These are phyloP conservation scores for Hamigera avellanea DNA, from an alignment of 495 filamentous ascomycete genomes.

Conservation along the genomic window DNA sequence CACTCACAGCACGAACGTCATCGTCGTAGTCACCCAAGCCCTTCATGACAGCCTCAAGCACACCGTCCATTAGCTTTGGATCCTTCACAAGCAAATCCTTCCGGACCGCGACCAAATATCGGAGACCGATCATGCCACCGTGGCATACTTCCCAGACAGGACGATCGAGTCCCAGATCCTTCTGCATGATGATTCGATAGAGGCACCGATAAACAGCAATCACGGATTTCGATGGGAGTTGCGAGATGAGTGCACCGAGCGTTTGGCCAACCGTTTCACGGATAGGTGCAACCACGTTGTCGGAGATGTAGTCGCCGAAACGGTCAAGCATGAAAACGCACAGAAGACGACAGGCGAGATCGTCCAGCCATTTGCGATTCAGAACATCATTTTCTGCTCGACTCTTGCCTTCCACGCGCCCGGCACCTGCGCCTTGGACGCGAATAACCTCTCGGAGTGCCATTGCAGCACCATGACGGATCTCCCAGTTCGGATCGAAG, in stretches of 20 bases:
- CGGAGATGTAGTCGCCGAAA: slow-evolving; percentile 95
- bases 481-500: slow-evolving; percentile 91
- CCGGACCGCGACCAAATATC: slow-evolving; percentile 88
- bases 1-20: slow-evolving; percentile 93
- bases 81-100: slow-evolving; percentile 83
- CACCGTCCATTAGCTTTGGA: slow-evolving; percentile 77
- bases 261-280: slow-evolving; percentile 95
- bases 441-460: slow-evolving; percentile 84
- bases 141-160: slow-evolving; percentile 91
- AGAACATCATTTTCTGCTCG: slow-evolving; percentile 62
- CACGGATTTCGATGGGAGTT: slow-evolving; percentile 64
- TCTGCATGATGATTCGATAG: slow-evolving; percentile 84
- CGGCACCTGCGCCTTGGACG: slow-evolving; percentile 87
- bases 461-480: slow-evolving; percentile 94
- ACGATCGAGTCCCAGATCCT: slow-evolving; percentile 55
- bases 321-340: slow-evolving; percentile 95
- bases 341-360: slow-evolving; percentile 81
- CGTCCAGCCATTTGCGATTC: slow-evolving; percentile 81
- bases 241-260: slow-evolving; percentile 73
- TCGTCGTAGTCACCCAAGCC: slow-evolving; percentile 85
- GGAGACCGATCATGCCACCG: slow-evolving; percentile 91
- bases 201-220: slow-evolving; percentile 69
- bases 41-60: slow-evolving; percentile 86
- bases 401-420: slow-evolving; percentile 57
- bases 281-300: slow-evolving; percentile 92